phyloP scores from a whole-genome alignment of 495 filamentous ascomycete species.

The Staphylotrichum longicolle region DNA sequence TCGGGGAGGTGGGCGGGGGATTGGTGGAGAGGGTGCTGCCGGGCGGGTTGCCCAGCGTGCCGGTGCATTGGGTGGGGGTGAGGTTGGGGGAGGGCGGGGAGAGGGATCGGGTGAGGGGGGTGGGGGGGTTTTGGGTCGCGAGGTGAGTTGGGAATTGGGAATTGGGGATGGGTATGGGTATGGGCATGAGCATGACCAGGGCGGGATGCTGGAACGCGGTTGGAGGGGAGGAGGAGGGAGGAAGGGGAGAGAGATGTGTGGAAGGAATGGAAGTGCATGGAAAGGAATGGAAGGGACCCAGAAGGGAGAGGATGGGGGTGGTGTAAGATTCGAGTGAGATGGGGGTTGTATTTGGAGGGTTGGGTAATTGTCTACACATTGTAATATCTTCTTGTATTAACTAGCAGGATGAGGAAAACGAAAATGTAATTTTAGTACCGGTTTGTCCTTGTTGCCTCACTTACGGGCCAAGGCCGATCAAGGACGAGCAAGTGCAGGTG shows the following conservation, averaged over 20 bases:
- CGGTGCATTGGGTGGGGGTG: constrained; percentile 56
- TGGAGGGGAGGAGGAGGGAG: too few species aligned
- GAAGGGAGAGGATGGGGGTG: background rate
- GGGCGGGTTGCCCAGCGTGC: constrained; percentile 53
- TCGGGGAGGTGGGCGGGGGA: constrained; percentile 42
- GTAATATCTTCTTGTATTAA: background rate
- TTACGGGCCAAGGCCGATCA: too few species aligned
- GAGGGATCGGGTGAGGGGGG: constrained; percentile 46
- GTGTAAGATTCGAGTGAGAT: background rate
- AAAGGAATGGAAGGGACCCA: too few species aligned
- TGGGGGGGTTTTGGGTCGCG: constrained; percentile 44
- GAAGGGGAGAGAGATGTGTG: background rate
- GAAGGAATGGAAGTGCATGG: too few species aligned
- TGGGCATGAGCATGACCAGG: too few species aligned
- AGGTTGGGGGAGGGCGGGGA: constrained; percentile 48
- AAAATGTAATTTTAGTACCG: too few species aligned
- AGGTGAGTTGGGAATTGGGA: background rate
- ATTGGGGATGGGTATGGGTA: background rate
- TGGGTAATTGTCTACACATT: background rate
- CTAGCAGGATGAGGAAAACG: too few species aligned
- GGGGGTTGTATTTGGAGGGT: background rate
- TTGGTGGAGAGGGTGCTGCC: constrained; percentile 36
- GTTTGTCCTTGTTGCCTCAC: too few species aligned
- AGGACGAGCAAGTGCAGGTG: too few species aligned
- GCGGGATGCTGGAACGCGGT: too few species aligned